Evolutionary conservation across 1,284 basidiomycete genomes (phyloP), one percentile per base, ranked within the genome.

Genomic region (Pseudozyma thailandica): DNA sequence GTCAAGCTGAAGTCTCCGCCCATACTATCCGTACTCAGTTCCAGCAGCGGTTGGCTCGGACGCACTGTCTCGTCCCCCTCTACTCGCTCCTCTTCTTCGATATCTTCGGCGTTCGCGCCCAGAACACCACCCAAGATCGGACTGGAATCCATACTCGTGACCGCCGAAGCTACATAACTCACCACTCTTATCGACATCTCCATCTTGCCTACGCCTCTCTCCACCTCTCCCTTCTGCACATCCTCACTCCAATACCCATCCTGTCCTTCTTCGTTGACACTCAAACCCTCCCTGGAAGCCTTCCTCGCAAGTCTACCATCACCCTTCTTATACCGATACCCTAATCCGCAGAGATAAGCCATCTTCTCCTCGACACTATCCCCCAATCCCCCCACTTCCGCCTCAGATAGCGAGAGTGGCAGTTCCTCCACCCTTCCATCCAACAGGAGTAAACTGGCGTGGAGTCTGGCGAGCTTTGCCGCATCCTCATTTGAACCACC

Each of bases 321-420:
- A 25, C 21, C 50, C 30, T 35, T 50, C 4, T 41, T 21, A 21
- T 52, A 68, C 7, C 69, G 20, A 31, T 72, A 72, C 1, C 69
- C 63, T 3, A 72, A 21, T 5, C 69, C 69, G 26, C 63, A 72
- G 7, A 72, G 63, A 26, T 68, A 72, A 0, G 63, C 69, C 69
- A 68, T 64, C 45, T 63, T 57, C 38, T 68, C 69, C 30, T 58
- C 65, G 9, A 62, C 55, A n/a, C 47, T 49, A 7, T 53, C 23
- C 27, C 46, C 53, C 6, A 38, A 20, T 26, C 21, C 21, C 15
- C 25, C 13, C 30, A 13, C n/a, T 12, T 41, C 10, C 15, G 16
- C 35, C 18, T 53, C 53, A 2, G 43, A 42, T 0, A 52, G 25
- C 13, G 68, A 71, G 0, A 71, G 58, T 5, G 62, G 55, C 4